Evolutionary conservation across 768 basidiomycete genomes (phyloP).

Genomic region (Boletus vinaceobasis): DNA sequence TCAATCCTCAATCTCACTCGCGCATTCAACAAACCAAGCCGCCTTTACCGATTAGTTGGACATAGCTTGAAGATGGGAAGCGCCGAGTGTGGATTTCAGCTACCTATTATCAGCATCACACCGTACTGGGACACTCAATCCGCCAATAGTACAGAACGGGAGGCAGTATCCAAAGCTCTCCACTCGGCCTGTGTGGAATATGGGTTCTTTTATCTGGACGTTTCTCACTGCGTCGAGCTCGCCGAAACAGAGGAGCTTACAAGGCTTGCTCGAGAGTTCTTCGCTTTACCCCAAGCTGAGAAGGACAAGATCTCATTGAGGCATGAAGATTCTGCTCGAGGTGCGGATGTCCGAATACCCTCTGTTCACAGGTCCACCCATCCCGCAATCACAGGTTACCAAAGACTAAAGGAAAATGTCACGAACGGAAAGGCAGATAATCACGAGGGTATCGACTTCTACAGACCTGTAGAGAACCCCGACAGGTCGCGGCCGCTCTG

Average conservation of each 20-base stretch:
- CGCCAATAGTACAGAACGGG: conserved; percentile 32
- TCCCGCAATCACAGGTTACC: conserved; percentile 57
- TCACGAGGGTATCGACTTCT: conserved; percentile 84
- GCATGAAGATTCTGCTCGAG: conserved; percentile 73
- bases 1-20: background rate
- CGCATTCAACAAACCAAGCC: background rate
- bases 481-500: conserved; percentile 70
- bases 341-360: conserved; percentile 36
- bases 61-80: conserved; percentile 10
- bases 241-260: conserved; percentile 64
- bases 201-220: conserved; percentile 88
- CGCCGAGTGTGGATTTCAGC: conserved; percentile 16
- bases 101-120: conserved; percentile 73
- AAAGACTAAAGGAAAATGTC: conserved; percentile 76
- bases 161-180: conserved; percentile 51
- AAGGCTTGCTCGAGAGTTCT: conserved; percentile 68
- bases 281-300: conserved; percentile 64
- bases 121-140: conserved; percentile 51
- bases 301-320: conserved; percentile 72
- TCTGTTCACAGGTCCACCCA: background rate
- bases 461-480: conserved; percentile 65
- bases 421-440: conserved; percentile 82
- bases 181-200: conserved; percentile 73
- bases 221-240: conserved; percentile 54
- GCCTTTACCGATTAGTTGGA: background rate